Evolutionary conservation across 228 moss, liverwort and hornwort genomes (phyloP), one percentile per base, ranked within the genome.

Genomic region (Sphagnum magellanicum): DNA sequence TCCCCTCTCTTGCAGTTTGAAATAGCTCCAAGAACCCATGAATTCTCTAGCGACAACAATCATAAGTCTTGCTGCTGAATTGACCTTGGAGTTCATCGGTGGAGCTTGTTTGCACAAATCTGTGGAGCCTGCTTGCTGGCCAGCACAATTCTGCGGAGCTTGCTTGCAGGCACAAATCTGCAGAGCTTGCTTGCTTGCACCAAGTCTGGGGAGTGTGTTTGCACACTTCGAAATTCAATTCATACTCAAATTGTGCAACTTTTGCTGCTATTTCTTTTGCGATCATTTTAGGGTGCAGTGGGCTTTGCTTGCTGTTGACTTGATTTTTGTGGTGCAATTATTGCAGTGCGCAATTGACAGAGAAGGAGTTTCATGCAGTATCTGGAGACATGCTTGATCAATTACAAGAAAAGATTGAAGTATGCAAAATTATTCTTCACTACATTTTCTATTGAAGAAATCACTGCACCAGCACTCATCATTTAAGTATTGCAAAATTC

Each of bases 361-460:
- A 98, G 78, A 70, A 85, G 70, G 65, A 51, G 12, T 93, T 98
- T 72, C 90, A 98, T 73, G 79, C 88, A 10, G 72, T 87, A 73
- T 93, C 97, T 67, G 91, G 86, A 67, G 81, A 81, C 59, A 81
- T 80, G 66, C 83, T 93, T 61, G 75, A 93, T 72, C 74, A 72
- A 48, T 83, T 98, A 80, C 91, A 93, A 80, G 93, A 93, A 68
- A 91, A 84, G 79, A 79, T 97, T 67, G 91, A 93, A 78, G 97
- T 93, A 74, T 72, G 66, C 71, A 52, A 49, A 17, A 16, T 14
- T 10, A 48, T 57, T 48, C 48, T 6, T 58, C 69, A 3, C 5
- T 8, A 4, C 69, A 60, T 57, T 5, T 5, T 10, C 6, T 12
- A 4, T 48, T 7, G 10, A 5, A 8, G 32, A 10, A 32, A 16